These are phyloP conservation scores for Thielaviopsis musarum DNA, from an alignment of 2,329 filamentous ascomycete species.

Conservation along the genomic window DNA sequence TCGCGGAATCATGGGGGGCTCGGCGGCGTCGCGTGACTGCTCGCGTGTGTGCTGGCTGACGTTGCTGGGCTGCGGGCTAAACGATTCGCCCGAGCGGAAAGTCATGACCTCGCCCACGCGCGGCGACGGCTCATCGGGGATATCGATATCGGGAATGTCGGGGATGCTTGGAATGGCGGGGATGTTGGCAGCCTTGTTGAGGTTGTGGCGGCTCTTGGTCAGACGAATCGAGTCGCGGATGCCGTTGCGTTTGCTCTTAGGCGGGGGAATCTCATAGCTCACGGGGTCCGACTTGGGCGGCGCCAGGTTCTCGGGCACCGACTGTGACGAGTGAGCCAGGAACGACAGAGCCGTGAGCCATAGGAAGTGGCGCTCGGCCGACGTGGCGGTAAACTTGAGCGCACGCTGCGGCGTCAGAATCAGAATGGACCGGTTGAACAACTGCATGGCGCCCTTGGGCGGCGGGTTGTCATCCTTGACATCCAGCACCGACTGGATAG, in stretches of 20 bases:
- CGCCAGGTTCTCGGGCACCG: constrained; percentile 54
- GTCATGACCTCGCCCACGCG: constrained; percentile 19
- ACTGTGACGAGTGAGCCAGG: constrained; percentile 74
- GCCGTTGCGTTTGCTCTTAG: constrained; percentile 32
- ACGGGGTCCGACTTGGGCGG: constrained; percentile 31
- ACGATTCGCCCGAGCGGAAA: constrained; percentile 21
- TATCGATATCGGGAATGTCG: constrained; percentile 28
- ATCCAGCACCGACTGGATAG: constrained; percentile 89
- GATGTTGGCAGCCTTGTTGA: constrained; percentile 21
- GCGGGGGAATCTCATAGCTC: constrained; percentile 32
- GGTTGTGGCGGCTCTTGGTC: constrained; percentile 44
- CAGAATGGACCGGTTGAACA: constrained; percentile 87
- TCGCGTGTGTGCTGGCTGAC: constrained; percentile 29
- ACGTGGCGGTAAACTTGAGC: constrained; percentile 80
- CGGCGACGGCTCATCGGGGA: constrained; percentile 22
- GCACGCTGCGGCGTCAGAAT: constrained; percentile 87
- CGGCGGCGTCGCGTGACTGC: constrained; percentile 42
- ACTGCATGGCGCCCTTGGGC: constrained; percentile 47
- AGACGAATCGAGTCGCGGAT: constrained; percentile 83
- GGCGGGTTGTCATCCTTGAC: constrained; percentile 85
- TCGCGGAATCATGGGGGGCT: constrained; percentile 55
- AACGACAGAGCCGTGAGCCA: constrained; percentile 94
- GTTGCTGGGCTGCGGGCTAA: constrained; percentile 20
- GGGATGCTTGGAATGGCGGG: constrained; percentile 38
- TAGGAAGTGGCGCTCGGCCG: constrained; percentile 73